Percentiles rank a stretch among this genome's conserved stretches.
These are phyloP conservation scores for Mycosphaerella arachidis DNA, from an alignment of 2,329 filamentous ascomycete genomes.

Conservation along the genomic window DNA sequence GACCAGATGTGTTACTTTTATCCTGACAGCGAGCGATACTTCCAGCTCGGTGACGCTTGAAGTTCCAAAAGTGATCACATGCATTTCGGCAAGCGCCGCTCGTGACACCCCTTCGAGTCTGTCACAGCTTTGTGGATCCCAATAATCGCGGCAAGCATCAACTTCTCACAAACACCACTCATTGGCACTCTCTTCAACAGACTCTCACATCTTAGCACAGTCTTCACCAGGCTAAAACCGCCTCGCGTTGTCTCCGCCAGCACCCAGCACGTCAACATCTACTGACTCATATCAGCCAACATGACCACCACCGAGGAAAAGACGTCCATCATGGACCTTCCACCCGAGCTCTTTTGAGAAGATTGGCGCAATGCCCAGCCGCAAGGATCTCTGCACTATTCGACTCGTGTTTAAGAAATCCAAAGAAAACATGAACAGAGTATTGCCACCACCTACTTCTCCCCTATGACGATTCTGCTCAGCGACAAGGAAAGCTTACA, in stretches of 20 bases:
- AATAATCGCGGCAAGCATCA: too few relatives aligned
- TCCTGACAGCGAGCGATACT: too few relatives aligned
- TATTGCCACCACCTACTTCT: not conserved
- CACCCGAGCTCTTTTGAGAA: not conserved
- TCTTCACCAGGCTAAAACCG: not conserved
- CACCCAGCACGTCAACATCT: not conserved
- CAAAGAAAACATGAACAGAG: not conserved
- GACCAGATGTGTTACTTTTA: too few relatives aligned
- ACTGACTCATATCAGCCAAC: not conserved
- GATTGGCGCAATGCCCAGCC: not conserved
- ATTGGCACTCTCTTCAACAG: too few relatives aligned
- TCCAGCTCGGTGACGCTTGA: not conserved
- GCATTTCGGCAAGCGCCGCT: not conserved
- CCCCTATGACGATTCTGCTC: not conserved
- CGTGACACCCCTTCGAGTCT: not conserved
- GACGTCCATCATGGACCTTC: not conserved
- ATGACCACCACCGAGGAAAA: not conserved
- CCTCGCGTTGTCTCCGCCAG: too few relatives aligned
- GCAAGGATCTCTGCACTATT: not conserved
- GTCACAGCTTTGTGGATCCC: too few relatives aligned
- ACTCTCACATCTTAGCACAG: too few relatives aligned
- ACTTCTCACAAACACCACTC: too few relatives aligned
- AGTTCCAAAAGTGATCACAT: not conserved
- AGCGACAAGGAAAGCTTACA: not conserved
- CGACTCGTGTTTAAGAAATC: not conserved